These are phyloP conservation scores for Schizonepeta tenuifolia DNA, from an alignment of 257 asterid genomes.

Conservation along the genomic window DNA sequence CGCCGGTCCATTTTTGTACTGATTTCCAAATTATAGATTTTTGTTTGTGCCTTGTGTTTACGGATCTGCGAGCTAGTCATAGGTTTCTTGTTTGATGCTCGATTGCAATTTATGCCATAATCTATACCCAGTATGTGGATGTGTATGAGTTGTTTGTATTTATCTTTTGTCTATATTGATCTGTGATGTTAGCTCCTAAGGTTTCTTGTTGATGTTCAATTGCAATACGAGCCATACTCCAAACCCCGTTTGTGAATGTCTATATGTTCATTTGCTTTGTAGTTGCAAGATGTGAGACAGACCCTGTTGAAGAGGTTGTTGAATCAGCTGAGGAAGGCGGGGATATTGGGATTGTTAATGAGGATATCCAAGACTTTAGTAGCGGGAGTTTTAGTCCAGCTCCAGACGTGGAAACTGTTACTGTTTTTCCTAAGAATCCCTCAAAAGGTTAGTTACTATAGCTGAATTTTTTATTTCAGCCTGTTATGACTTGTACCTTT, in stretches of 20 bases:
- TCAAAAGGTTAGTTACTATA: slow-evolving; percentile 57
- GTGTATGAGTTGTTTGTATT: neutral
- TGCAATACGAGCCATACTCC: neutral
- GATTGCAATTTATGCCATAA: neutral
- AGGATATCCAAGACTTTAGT: slow-evolving; percentile 79
- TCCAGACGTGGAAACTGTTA: slow-evolving; percentile 80
- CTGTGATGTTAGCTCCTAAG: neutral
- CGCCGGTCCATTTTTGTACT: neutral
- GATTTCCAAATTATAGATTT: neutral
- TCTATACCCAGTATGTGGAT: slow-evolving; percentile 8
- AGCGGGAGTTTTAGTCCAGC: slow-evolving; percentile 77
- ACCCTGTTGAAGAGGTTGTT: slow-evolving; percentile 59
- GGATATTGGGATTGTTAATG: slow-evolving; percentile 88
- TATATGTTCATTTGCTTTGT: slow-evolving; percentile 26
- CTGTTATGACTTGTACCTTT: neutral
- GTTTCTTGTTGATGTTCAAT: slow-evolving; percentile 3
- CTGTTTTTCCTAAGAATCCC: slow-evolving; percentile 92
- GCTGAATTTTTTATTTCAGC: neutral
- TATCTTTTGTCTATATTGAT: neutral
- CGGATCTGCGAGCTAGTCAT: neutral
- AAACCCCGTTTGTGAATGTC: slow-evolving; percentile 17
- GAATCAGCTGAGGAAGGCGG: slow-evolving; percentile 63
- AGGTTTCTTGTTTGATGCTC: slow-evolving; percentile 11
- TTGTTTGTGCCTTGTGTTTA: neutral
- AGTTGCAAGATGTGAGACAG: slow-evolving; percentile 81